phyloP scores from a whole-genome alignment of 2,329 filamentous ascomycete genomes.

The Chaetomium globosum region DNA sequence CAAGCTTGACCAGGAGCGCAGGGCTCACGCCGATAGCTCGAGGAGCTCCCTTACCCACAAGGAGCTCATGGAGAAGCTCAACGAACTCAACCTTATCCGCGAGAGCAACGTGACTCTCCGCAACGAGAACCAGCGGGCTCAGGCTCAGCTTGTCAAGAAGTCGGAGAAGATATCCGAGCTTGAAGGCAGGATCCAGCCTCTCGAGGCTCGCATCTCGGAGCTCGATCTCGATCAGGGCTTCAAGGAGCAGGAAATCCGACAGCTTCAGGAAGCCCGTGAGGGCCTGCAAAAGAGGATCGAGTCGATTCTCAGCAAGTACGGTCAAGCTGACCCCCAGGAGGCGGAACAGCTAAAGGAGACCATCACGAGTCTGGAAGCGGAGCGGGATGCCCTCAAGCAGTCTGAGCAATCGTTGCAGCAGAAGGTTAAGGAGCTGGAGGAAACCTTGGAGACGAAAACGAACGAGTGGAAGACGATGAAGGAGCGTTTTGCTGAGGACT shows the following conservation, averaged over 20 bases:
- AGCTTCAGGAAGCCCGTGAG: constrained; percentile 88
- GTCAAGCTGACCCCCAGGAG: constrained; percentile 90
- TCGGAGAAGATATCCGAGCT: constrained; percentile 74
- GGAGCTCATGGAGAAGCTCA: constrained; percentile 90
- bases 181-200: constrained; percentile 73
- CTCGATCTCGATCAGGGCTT: constrained; percentile 79
- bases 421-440: constrained; percentile 56
- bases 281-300: constrained; percentile 95
- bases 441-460: constrained; percentile 57
- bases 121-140: constrained; percentile 79
- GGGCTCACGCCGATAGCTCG: constrained; percentile 71
- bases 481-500: constrained; percentile 61
- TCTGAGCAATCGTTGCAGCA: constrained; percentile 56
- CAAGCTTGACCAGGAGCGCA: constrained; percentile 87
- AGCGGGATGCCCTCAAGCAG: constrained; percentile 61
- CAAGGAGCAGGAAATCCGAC: constrained; percentile 83
- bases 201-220: constrained; percentile 78
- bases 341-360: constrained; percentile 85
- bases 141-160: constrained; percentile 75
- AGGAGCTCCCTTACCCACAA: constrained; percentile 77
- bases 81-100: constrained; percentile 92
- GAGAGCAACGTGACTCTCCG: constrained; percentile 92
- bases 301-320: constrained; percentile 93
- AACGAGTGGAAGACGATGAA: constrained; percentile 56
- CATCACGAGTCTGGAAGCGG: constrained; percentile 65